Base-by-base conservation (phyloP, 148 eudicot species). In the Nepenthes gracilis region DNA sequence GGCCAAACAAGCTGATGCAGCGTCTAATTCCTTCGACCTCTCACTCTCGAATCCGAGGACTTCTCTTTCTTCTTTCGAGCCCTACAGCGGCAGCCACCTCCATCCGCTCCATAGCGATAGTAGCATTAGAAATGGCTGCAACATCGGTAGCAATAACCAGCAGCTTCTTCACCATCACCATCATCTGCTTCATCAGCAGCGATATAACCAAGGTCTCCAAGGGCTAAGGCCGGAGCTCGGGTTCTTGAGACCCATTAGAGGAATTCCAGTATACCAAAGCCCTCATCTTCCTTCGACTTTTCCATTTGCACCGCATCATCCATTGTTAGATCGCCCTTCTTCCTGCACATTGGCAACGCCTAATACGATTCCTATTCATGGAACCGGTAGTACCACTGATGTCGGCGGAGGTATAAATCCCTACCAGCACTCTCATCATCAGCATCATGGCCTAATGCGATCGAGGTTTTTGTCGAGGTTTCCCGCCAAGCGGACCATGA, bases 191-290 rank as follows among this genome's bases (percentile, higher is more conserved):
- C 61, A 12, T 9, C 48, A 59, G 35, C 33, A 23, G 23, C 23
- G 23, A 23, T 23, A 23, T 23, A 23, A 15, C 36, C 58, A 53
- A 59, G 47, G 47, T 9, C 57, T 13, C 55, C 55, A 52, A n/a
- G 55, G 55, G 35, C 35, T 55, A 1, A 57, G 68, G 33, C 55
- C 61, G 0, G 80, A 87, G 37, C 64, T 81, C 38, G 80, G 77
- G 33, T 83, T 75, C 62, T 61, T 85, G 66, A 76, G 86, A 70
- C 97, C 97, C 60, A 91, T 91, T 51, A 81, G 87, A 73, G 97
- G 96, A 36, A 83, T 87, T 65, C 97, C 96, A 7, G 85, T 91
- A 1, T 91, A 87, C 72, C 92, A 81, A 80, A 87, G 81, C 81
- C 77, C 80, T 73, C 72, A 23, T 23, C 23, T 72, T 5, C 54